Base-by-base conservation (phyloP, 2,329 filamentous ascomycete genomes). In the Apiospora koreana region DNA sequence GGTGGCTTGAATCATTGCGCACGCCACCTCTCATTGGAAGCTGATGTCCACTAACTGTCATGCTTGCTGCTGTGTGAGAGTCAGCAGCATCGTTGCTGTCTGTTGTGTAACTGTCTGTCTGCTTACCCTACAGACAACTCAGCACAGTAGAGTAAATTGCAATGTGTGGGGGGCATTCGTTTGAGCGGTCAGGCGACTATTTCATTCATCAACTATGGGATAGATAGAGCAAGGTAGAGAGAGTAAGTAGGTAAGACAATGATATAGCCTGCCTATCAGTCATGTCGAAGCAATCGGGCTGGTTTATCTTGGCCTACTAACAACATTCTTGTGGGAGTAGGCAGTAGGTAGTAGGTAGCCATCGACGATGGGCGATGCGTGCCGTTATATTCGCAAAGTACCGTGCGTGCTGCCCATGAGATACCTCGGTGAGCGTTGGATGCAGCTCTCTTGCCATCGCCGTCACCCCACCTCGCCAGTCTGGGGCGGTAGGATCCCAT, bases 311-410 rank as follows among this genome's bases (percentile, higher is more conserved):
- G 50, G n/a, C 8, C 35, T 35, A 6, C 16, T 10, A 58, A 18
- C 28, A 58, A 21, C 50, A 25, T 35, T 50, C n/a, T 4, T 25
- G n/a, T 25, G 10, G 48, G 10, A 16, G 38, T n/a, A n/a, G n/a
- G n/a, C n/a, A n/a, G n/a, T n/a, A n/a, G n/a, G n/a, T n/a, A n/a
- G n/a, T n/a, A n/a, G n/a, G n/a, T 43, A 43, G 48, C 48, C 48
- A 54, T 54, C 25, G 50, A 58, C 50, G 21, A 62, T 58, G 16
- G 3, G 21, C 43, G 5, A n/a, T 21, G 18, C n/a, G 31, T 38
- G 54, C 54, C 54, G 54, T 23, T 62, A 62, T 35, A 62, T 38
- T 62, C 54, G 54, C 28, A 62, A 62, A 62, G 54, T 62, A 62
- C 54, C 54, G 28, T 62, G 54, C 54, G 50, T 42, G 41, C 41